Percentiles rank a stretch among this genome's conserved stretches.
Conservation (phyloP, 2,329 filamentous ascomycete genomes). For the Pseudogymnoascus sp. region DNA sequence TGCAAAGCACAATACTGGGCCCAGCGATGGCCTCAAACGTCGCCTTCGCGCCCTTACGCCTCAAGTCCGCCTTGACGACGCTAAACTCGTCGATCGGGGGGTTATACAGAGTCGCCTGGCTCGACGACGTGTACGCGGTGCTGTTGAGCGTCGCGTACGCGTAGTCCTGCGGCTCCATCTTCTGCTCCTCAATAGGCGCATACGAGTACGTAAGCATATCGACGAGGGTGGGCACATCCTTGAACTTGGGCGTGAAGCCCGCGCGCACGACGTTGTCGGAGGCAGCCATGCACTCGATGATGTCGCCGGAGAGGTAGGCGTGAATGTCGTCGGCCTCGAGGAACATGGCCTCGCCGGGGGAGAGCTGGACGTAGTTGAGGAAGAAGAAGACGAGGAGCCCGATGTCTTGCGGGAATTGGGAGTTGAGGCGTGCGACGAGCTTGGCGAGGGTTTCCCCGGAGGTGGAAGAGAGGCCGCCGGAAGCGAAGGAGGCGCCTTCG, state of each 20-base stretch:
- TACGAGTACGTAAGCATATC: conserved; percentile 92
- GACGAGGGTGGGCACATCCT: conserved; percentile 83
- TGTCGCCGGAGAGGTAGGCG: conserved; percentile 86
- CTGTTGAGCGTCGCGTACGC: conserved; percentile 77
- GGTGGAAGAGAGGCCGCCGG: conserved; percentile 58
- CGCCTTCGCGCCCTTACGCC: conserved; percentile 63
- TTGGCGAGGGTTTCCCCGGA: conserved; percentile 63
- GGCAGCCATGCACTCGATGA: conserved; percentile 97
- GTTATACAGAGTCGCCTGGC: conserved; percentile 70
- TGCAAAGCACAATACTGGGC: conserved; percentile 89
- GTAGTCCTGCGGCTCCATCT: conserved; percentile 80
- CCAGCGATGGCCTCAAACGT: conserved; percentile 83
- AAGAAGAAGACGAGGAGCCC: conserved; percentile 95
- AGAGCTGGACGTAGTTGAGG: conserved; percentile 85
- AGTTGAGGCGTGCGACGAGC: conserved; percentile 67
- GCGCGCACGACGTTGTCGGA: conserved; percentile 98
- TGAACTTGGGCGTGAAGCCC: conserved; percentile 97
- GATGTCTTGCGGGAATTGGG: conserved; percentile 81
- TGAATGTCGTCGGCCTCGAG: conserved; percentile 95
- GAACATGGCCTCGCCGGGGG: conserved; percentile 90
- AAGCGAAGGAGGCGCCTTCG: conserved; percentile 66
- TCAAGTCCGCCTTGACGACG: conserved; percentile 73
- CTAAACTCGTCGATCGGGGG: conserved; percentile 95
- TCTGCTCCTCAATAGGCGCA: conserved; percentile 88
- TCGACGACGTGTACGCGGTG: conserved; percentile 69